These are phyloP conservation scores for Magnusiomyces fungicola DNA, from an alignment of 1,139 yeast species.

Conservation along the genomic window DNA sequence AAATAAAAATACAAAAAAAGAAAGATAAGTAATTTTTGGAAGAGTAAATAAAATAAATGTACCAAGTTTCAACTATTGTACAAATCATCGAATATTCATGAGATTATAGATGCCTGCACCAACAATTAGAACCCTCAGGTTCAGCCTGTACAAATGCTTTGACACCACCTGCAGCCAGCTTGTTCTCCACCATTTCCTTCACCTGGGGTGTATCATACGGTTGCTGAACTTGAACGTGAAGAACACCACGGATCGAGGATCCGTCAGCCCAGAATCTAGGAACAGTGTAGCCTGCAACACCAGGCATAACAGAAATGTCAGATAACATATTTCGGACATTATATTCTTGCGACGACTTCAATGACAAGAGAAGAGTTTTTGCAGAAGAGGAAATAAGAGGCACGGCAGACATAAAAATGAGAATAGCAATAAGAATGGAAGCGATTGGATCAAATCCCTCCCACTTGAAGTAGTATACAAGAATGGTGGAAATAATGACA, in stretches of 20 bases:
- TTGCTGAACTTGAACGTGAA: constrained; percentile 61
- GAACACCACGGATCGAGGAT: constrained; percentile 36
- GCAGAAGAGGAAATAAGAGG: constrained; percentile 83
- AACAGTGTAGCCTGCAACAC: constrained; percentile 76
- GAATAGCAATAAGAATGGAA: constrained; percentile 73
- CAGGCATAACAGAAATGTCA: constrained; percentile 63
- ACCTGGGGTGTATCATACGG: constrained; percentile 62
- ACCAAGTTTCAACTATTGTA: too few species aligned
- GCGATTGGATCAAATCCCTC: constrained; percentile 86
- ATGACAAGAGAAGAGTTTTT: constrained; percentile 56
- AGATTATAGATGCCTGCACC: constrained; percentile 27
- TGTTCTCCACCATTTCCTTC: constrained; percentile 52
- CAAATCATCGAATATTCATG: too few species aligned
- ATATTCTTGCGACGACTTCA: constrained; percentile 52
- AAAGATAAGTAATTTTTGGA: too few species aligned
- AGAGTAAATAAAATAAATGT: too few species aligned
- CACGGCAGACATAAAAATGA: constrained; percentile 73
- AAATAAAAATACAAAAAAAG: too few species aligned
- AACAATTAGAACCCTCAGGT: constrained; percentile 31
- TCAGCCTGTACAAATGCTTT: constrained; percentile 34
- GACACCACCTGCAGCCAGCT: constrained; percentile 31
- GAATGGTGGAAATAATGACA: constrained; percentile 75
- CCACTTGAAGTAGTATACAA: constrained; percentile 40
- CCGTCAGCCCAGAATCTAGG: constrained; percentile 88
- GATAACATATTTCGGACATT: constrained; percentile 54